Percentiles rank a stretch among this genome's conserved stretches.
Conservation (phyloP, 2,329 filamentous ascomycete species). For the Botryosphaeria dothidea region DNA sequence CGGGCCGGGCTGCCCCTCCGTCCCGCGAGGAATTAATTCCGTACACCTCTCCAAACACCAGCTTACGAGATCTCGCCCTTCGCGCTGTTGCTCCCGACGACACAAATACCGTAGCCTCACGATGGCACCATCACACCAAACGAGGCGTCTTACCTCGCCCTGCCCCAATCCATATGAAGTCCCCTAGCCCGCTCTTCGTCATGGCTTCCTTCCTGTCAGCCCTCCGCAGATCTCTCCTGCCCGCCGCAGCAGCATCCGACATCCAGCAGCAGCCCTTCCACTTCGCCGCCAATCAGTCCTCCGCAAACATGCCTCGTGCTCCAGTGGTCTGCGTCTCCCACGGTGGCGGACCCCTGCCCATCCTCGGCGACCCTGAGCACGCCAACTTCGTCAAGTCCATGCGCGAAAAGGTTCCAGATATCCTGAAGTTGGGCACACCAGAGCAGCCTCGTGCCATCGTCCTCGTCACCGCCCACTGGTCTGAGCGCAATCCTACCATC, state of each 20-base stretch:
- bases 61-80: conserved; percentile 1
- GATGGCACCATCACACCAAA: background rate
- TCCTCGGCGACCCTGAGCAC: conserved; percentile 58
- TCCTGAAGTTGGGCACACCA: conserved; percentile 56
- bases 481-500: conserved; percentile 51
- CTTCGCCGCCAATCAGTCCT: conserved; percentile 8
- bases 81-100: background rate
- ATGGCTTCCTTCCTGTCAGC: conserved; percentile 13
- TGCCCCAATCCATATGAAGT: conserved; percentile 1
- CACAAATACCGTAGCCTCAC: background rate
- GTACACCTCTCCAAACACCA: background rate
- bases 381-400: conserved; percentile 54
- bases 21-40: conserved; percentile 6
- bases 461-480: conserved; percentile 62
- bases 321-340: conserved; percentile 43
- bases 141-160: background rate
- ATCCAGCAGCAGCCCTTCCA: conserved; percentile 12
- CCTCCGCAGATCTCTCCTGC: background rate
- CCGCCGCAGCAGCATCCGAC: background rate
- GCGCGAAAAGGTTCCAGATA: conserved; percentile 54
- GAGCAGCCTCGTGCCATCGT: conserved; percentile 55
- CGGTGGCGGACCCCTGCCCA: conserved; percentile 56
- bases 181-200: background rate
- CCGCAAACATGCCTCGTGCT: conserved; percentile 29
- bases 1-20: background rate